These are phyloP conservation scores for Antitrichia curtipendula DNA, from an alignment of 225 moss, liverwort and hornwort species.

Conservation along the genomic window DNA sequence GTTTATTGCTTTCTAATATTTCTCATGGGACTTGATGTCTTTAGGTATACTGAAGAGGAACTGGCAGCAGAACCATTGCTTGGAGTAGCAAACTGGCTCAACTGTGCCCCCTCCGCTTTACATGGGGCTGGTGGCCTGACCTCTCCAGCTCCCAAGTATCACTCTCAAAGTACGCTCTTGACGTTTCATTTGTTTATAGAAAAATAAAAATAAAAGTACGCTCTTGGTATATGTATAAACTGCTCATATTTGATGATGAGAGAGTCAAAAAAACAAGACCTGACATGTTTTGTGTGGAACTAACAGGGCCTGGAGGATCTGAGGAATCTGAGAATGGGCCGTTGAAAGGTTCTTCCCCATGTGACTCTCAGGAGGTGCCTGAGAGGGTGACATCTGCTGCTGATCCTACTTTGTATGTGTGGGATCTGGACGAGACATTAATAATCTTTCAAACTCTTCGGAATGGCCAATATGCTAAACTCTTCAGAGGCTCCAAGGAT, in stretches of 20 bases:
- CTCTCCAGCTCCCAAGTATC: slow-evolving; percentile 14
- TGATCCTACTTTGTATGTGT: slow-evolving; percentile 23
- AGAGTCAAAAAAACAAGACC: neutral
- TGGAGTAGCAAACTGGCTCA: slow-evolving; percentile 26
- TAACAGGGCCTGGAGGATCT: neutral
- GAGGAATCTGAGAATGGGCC: neutral
- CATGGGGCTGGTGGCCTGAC: neutral
- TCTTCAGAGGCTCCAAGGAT: slow-evolving; percentile 19
- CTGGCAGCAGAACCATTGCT: slow-evolving; percentile 24
- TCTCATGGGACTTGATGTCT: neutral
- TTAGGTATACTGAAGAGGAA: slow-evolving; percentile 21
- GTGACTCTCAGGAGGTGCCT: neutral
- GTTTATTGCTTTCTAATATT: neutral
- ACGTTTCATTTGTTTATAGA: too few relatives aligned
- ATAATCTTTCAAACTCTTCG: slow-evolving; percentile 35
- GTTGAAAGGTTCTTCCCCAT: neutral
- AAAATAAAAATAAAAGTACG: too few relatives aligned
- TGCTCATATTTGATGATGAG: neutral
- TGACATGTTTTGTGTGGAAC: neutral
- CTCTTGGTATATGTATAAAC: neutral
- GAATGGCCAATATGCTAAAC: slow-evolving; percentile 17
- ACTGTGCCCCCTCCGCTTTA: slow-evolving; percentile 17
- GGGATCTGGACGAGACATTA: slow-evolving; percentile 39
- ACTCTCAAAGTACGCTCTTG: neutral
- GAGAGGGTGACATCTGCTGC: neutral